A percentile compares a stretch with the other conserved stretches of the same genome.
Conservation (phyloP, 2,329 filamentous ascomycete genomes). For the Shiraia sp. region DNA sequence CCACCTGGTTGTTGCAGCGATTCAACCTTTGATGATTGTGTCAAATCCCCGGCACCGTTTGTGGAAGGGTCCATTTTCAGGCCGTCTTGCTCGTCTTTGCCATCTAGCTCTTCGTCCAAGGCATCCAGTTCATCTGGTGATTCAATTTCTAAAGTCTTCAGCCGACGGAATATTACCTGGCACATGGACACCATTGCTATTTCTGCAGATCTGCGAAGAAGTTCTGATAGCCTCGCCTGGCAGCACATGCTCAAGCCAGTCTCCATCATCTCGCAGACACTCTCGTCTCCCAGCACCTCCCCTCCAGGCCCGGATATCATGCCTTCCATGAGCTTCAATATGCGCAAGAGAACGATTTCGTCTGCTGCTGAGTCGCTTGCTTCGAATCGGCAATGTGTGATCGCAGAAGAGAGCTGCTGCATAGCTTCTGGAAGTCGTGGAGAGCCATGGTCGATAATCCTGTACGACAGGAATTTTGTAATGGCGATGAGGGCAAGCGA, state of each 20-base stretch:
- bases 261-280: slow-evolving; percentile 99
- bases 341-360: slow-evolving; percentile 91
- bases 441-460: slow-evolving; percentile 80
- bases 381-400: slow-evolving; percentile 97
- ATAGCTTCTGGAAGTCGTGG: slow-evolving; percentile 90
- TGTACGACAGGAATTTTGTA: slow-evolving; percentile 95
- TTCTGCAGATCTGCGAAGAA: slow-evolving; percentile 87
- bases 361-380: slow-evolving; percentile 93
- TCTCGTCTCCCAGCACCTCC: slow-evolving; percentile 93
- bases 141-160: slow-evolving; percentile 84
- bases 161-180: slow-evolving; percentile 92
- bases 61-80: slow-evolving; percentile 83
- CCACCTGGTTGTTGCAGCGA: slow-evolving; percentile 37
- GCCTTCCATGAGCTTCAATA: slow-evolving; percentile 95
- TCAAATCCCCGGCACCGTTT: slow-evolving; percentile 61
- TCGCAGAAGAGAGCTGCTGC: slow-evolving; percentile 90
- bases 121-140: slow-evolving; percentile 68
- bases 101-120: slow-evolving; percentile 67
- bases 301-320: slow-evolving; percentile 95
- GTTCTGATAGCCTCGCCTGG: slow-evolving; percentile 85
- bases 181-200: slow-evolving; percentile 99
- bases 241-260: slow-evolving; percentile 97
- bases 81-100: slow-evolving; percentile 65
- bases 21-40: slow-evolving; percentile 37
- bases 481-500: slow-evolving; percentile 91